Base-by-base conservation (phyloP, 169 alveolate species). In the Blepharisma undulans region DNA sequence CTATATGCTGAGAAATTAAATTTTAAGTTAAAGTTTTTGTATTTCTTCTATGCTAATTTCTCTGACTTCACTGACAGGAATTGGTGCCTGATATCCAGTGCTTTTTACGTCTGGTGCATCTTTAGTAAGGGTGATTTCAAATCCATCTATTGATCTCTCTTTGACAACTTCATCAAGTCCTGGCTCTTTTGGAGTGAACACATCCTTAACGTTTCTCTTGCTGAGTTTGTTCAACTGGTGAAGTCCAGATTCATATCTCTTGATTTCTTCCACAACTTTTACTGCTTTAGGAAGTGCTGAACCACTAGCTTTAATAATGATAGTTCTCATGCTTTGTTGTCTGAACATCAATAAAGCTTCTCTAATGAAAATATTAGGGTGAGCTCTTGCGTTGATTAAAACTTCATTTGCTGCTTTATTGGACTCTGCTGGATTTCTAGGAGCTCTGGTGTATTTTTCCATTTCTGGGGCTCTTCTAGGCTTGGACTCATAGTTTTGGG, bases 1-100 rank as follows among this genome's bases (percentile, higher is more conserved):
- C 66, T 2, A 18, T 48, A 48, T 48, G 2, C 66, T 48, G 10
- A 48, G 66, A 48, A 48, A 48, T 48, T 12, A 48, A 48, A n/a
- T n/a, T 48, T 48, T 48, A 48, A 48, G 66, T 48, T 48, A 48
- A 48, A 82, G 77, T 34, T 82, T 82, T 22, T 48, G 33, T 22
- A 82, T 74, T 34, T 82, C 77, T 22, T 82, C 89, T 22, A 82
- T 72, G 80, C 33, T 72, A 79, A 79, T 79, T 22, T 79, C 87
- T 33, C 34, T 25, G 87, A 79, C 60, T 79, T 79, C 30, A 32
- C 34, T 33, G 61, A 16, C 81, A 19, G 92, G 85, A 10, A 88
- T 21, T 18, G 92, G 92, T 8, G 86, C 86, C 88, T 88, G 92
- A 30, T 71, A 88, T 4, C 92, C 92, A 29, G 59, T 61, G 34